phyloP scores from a whole-genome alignment of 768 basidiomycete genomes.

The Lactarius quietus region DNA sequence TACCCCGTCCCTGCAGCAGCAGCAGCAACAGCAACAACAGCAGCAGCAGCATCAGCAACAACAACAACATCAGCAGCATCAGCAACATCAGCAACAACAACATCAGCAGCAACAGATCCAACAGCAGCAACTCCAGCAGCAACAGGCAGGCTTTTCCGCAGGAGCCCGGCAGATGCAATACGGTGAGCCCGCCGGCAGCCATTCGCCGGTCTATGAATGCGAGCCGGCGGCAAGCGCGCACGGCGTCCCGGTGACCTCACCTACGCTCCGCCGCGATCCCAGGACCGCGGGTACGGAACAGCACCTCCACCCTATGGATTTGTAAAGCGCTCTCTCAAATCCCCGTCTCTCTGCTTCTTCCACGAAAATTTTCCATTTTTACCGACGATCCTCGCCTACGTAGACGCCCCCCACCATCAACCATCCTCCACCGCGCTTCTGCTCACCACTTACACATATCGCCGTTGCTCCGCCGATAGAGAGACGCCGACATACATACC shows the following conservation, averaged over 20 bases:
- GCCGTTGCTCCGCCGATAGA: neutral
- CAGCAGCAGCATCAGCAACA: neutral
- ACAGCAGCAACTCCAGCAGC: neutral
- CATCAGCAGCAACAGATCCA: neutral
- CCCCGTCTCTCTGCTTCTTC: too few relatives aligned
- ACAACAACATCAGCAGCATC: neutral
- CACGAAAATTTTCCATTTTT: neutral
- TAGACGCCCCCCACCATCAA: too few relatives aligned
- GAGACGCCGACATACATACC: neutral
- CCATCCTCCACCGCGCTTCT: neutral
- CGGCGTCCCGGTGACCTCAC: neutral
- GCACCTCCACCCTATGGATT: neutral
- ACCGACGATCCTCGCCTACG: neutral
- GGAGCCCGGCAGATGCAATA: slow-evolving; percentile 9
- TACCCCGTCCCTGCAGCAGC: neutral
- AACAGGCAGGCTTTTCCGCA: neutral
- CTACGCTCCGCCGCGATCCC: neutral
- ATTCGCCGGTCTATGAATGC: slow-evolving; percentile 11
- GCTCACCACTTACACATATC: neutral
- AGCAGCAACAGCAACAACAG: neutral
- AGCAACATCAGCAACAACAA: neutral
- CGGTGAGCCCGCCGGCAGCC: neutral
- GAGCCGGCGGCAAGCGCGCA: neutral
- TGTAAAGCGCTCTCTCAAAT: neutral
- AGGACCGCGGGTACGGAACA: neutral